phyloP scores from a whole-genome alignment of 257 asterid species.

The Solanum tacnaense region DNA sequence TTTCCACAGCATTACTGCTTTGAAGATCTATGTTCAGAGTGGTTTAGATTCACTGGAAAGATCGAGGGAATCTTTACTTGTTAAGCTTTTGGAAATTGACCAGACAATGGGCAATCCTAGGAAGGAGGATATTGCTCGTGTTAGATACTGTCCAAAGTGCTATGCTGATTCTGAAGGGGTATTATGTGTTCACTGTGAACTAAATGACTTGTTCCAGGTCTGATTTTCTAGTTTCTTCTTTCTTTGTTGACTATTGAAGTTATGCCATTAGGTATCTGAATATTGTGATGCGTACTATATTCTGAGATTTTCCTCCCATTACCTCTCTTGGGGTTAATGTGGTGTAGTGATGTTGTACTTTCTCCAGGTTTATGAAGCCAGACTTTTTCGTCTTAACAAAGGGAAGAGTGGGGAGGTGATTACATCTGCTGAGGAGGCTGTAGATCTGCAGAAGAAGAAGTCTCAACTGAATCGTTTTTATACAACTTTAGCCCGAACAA shows the following conservation, averaged over 20 bases:
- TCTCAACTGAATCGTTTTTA: slow-evolving; percentile 68
- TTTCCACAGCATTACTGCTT: slow-evolving; percentile 62
- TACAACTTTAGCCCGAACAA: slow-evolving; percentile 57
- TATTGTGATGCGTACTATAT: not conserved
- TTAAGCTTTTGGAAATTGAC: slow-evolving; percentile 70
- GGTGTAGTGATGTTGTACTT: not conserved
- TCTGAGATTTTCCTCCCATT: not conserved
- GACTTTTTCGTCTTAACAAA: slow-evolving; percentile 79
- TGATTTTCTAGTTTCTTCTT: slow-evolving; percentile 6
- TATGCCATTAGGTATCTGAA: not conserved
- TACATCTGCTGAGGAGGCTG: slow-evolving; percentile 83
- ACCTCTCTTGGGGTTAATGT: not conserved
- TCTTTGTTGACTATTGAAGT: not conserved
- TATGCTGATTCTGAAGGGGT: slow-evolving; percentile 68
- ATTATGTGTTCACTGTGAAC: slow-evolving; percentile 80
- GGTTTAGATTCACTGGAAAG: slow-evolving; percentile 77
- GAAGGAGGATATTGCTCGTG: slow-evolving; percentile 67
- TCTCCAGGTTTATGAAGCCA: slow-evolving; percentile 79
- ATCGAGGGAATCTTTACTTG: slow-evolving; percentile 61
- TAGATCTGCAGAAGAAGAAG: slow-evolving; percentile 67
- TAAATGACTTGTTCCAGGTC: slow-evolving; percentile 93
- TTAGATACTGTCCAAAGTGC: slow-evolving; percentile 77
- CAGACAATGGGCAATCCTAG: slow-evolving; percentile 77
- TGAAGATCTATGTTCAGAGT: slow-evolving; percentile 67
- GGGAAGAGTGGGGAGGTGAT: slow-evolving; percentile 58